phyloP scores from a whole-genome alignment of 2,329 filamentous ascomycete genomes.

The Mariannaea elegans region DNA sequence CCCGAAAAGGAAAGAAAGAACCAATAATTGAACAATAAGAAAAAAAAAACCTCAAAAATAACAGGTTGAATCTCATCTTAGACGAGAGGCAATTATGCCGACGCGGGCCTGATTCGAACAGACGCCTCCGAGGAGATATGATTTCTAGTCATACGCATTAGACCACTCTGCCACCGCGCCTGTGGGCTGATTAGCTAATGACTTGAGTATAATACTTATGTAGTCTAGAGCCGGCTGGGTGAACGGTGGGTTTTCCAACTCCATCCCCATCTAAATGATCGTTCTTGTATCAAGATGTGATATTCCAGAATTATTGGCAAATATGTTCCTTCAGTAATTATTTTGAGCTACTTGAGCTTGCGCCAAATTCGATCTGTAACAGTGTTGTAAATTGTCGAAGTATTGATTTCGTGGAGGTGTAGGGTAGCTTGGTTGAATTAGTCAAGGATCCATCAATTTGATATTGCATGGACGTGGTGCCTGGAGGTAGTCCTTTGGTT shows the following conservation, averaged over 20 bases:
- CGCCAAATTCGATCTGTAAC: no score
- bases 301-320: no score
- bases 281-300: no score
- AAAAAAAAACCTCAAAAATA: background rate
- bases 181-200: slow-evolving; percentile 3
- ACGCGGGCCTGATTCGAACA: slow-evolving; percentile 24
- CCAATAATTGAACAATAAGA: background rate
- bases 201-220: background rate
- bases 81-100: slow-evolving; percentile 1
- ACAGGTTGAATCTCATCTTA: background rate
- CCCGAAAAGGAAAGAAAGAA: background rate
- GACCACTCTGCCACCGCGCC: slow-evolving; percentile 24
- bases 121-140: slow-evolving; percentile 25
- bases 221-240: background rate
- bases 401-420: no score
- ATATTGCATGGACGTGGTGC: no score
- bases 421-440: no score
- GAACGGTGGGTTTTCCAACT: background rate
- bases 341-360: no score
- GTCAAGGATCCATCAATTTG: no score
- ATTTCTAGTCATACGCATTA: slow-evolving; percentile 27
- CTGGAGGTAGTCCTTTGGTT: no score
- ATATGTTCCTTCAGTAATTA: no score
- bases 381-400: no score
- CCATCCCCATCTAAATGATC: no score